Evolutionary conservation across 176 grass and related monocot species (phyloP).

Genomic region (Ampelocalamus luodianensis): DNA sequence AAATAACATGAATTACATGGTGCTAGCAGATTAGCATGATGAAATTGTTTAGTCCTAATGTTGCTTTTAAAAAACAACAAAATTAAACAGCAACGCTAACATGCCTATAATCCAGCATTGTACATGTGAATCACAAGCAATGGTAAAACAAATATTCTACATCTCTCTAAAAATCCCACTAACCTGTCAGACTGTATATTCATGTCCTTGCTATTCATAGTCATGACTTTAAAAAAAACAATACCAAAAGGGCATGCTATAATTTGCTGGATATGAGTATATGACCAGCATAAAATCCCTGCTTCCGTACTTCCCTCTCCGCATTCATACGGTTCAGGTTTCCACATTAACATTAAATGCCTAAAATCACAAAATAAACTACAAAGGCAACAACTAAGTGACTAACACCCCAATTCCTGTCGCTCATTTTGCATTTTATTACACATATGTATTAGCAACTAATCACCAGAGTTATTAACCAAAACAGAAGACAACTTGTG

Average conservation of each 20-base stretch:
- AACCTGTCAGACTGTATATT: background rate
- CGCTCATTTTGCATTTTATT: background rate
- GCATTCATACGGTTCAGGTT: background rate
- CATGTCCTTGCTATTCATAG: background rate
- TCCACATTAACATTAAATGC: background rate
- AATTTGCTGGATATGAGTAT: conserved; percentile 17
- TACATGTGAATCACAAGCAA: background rate
- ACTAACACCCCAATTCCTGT: background rate
- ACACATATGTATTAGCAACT: background rate
- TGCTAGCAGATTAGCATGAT: conserved; percentile 18
- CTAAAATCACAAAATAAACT: background rate
- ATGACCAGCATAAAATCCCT: background rate
- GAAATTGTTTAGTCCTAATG: background rate
- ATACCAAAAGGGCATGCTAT: conserved; percentile 1
- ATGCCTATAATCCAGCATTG: background rate
- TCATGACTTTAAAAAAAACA: background rate
- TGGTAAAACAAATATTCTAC: background rate
- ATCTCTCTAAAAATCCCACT: background rate
- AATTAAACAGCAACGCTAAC: background rate
- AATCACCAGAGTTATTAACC: background rate
- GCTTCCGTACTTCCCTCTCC: background rate
- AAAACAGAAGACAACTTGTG: background rate
- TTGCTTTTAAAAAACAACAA: background rate
- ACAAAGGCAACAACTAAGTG: background rate
- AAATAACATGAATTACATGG: background rate